Base-by-base conservation (phyloP, 2,329 filamentous ascomycete genomes). In the Arthrobotrys iridis region DNA sequence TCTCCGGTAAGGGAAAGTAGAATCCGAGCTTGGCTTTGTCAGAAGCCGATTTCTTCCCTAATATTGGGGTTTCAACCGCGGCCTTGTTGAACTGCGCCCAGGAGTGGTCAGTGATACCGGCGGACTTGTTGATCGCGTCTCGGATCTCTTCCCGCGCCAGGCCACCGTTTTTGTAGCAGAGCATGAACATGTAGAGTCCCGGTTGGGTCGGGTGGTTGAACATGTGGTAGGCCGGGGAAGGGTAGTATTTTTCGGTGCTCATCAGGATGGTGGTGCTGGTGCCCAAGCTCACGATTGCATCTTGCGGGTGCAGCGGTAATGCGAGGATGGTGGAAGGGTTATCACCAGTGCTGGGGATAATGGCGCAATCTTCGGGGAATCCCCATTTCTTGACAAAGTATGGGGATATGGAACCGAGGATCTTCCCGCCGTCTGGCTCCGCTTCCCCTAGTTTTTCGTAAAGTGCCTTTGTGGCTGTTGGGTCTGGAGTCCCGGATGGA, bases 121-220 rank as follows among this genome's bases (percentile, higher is more conserved):
- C 82, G 41, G 81, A 80, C 65, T 83, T 79, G 76, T 93, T 90
- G 60, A 98, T 88, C 0, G 88, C 86, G 81, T 99, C 93, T 64
- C 95, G 91, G 77, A 98, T 88, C 79, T 91, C 89, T 82, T 99
- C 95, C 46, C 95, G 91, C 1, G 95, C 94, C 0, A 98, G 88
- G 1, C 93, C 93, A 78, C 95, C 95, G 83, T 99, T 99, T 84
- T 98, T 98, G 86, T 98, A 99, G 86, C 95, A 99, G 35, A 99
- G 88, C 95, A 99, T 99, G 83, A 99, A 98, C 95, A 99, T 98
- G 87, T 96, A 97, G 74, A 97, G 87, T 0, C 91, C 93, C 0
- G 89, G 85, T 0, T 93, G 96, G 46, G 93, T 95, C 0, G 95
- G 95, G 83, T 98, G 93, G 84, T 97, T 97, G 88, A 98, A 96